phyloP scores from a whole-genome alignment of 2,329 filamentous ascomycete species.

The Penicillium crustosum region DNA sequence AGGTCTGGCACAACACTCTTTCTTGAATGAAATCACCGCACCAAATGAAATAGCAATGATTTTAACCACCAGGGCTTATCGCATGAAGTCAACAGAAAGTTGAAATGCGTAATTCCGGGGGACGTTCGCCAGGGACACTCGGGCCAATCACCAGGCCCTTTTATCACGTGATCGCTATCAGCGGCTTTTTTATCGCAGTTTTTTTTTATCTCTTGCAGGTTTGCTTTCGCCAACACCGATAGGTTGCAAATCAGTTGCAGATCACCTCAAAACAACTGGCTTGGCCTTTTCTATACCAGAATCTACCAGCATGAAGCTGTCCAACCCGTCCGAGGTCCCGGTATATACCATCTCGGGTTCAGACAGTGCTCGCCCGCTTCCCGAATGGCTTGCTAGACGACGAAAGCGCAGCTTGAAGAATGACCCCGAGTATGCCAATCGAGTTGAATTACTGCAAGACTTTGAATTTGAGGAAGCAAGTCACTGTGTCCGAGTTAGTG shows the following conservation, averaged over 20 bases:
- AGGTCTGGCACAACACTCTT: slow-evolving; percentile 11
- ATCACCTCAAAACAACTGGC: slow-evolving; percentile 8
- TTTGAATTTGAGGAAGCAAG: slow-evolving; percentile 98
- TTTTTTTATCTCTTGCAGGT: slow-evolving; percentile 26
- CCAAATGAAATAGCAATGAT: background rate
- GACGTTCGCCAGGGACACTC: slow-evolving; percentile 35
- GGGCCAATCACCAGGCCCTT: slow-evolving; percentile 31
- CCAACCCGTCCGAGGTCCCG: slow-evolving; percentile 72
- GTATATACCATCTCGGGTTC: slow-evolving; percentile 96
- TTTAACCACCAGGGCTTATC: slow-evolving; percentile 1
- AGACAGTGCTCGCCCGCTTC: slow-evolving; percentile 79
- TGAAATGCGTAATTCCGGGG: slow-evolving; percentile 28
- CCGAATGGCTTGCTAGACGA: slow-evolving; percentile 90
- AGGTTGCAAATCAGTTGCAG: slow-evolving; percentile 7
- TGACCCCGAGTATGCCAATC: slow-evolving; percentile 87
- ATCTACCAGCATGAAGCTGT: slow-evolving; percentile 47
- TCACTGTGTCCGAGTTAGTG: slow-evolving; percentile 81
- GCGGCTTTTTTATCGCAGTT: slow-evolving; percentile 22
- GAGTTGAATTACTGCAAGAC: slow-evolving; percentile 92
- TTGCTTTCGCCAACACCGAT: slow-evolving; percentile 4
- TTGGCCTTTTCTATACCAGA: slow-evolving; percentile 25
- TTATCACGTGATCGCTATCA: slow-evolving; percentile 37
- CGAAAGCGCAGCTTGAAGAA: slow-evolving; percentile 90
- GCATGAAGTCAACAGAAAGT: slow-evolving; percentile 14
- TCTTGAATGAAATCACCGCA: background rate